A percentile compares a stretch with the other conserved stretches of the same genome.
phyloP scores from a whole-genome alignment of 1,284 basidiomycete genomes.

The Psilocybe mexicana region DNA sequence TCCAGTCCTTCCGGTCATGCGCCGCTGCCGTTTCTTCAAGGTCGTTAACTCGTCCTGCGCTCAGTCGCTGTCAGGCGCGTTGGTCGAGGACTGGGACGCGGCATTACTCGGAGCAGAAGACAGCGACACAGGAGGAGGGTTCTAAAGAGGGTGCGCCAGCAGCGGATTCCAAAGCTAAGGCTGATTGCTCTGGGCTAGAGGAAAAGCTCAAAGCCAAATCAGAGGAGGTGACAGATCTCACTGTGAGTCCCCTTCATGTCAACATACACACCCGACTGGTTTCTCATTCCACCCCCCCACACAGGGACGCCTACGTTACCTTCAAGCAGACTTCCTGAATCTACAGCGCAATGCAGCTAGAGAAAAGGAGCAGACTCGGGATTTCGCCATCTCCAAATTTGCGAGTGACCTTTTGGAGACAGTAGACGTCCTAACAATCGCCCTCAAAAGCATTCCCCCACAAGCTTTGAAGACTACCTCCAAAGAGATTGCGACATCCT shows the following conservation, averaged over 20 bases:
- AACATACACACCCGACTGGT: background rate
- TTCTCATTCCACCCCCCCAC: constrained; percentile 11
- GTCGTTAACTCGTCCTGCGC: constrained; percentile 41
- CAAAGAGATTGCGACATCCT: constrained; percentile 30
- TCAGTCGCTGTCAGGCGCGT: constrained; percentile 25
- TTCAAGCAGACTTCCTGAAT: constrained; percentile 95
- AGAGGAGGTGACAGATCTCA: constrained; percentile 71
- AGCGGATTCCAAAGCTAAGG: constrained; percentile 23
- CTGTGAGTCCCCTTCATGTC: constrained; percentile 47
- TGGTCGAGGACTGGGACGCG: constrained; percentile 31
- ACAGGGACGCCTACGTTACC: constrained; percentile 82
- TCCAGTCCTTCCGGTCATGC: constrained; percentile 57
- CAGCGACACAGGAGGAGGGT: constrained; percentile 34
- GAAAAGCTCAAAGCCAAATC: constrained; percentile 73
- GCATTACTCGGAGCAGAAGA: constrained; percentile 53
- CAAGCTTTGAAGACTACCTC: constrained; percentile 40
- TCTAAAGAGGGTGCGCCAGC: constrained; percentile 26
- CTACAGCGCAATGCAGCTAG: constrained; percentile 87
- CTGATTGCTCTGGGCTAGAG: constrained; percentile 32
- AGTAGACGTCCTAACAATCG: constrained; percentile 89
- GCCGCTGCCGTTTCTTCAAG: constrained; percentile 54
- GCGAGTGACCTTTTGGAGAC: constrained; percentile 90
- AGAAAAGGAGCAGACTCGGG: constrained; percentile 90
- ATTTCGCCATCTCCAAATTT: constrained; percentile 92
- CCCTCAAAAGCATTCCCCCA: constrained; percentile 83